phyloP scores from a whole-genome alignment of 176 grass and related monocot genomes.

The Zoysia japonica region DNA sequence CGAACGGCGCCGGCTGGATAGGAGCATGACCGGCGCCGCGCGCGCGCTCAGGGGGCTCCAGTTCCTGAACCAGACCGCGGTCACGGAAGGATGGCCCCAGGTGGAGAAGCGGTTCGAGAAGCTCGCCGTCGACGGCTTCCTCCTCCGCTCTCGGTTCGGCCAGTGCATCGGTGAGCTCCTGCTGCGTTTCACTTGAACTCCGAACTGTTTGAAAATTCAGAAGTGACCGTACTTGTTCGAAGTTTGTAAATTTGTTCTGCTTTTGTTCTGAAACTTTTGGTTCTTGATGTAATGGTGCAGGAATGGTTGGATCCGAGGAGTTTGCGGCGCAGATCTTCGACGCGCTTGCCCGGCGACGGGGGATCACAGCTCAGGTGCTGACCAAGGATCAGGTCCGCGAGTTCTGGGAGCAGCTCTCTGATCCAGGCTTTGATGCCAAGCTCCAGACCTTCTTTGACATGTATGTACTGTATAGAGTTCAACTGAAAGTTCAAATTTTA shows the following conservation, averaged over 20 bases:
- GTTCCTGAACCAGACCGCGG: constrained; percentile 69
- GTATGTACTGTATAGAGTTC: constrained; percentile 37
- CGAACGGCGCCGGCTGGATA: constrained; percentile 45
- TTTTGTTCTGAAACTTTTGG: background rate
- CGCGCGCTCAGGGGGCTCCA: constrained; percentile 73
- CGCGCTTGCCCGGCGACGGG: constrained; percentile 66
- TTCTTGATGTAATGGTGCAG: constrained; percentile 6
- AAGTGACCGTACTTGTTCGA: background rate
- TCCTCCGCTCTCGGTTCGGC: constrained; percentile 75
- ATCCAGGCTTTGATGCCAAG: constrained; percentile 81
- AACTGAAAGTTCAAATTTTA: background rate
- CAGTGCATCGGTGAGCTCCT: constrained; percentile 76
- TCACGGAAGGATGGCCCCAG: constrained; percentile 70
- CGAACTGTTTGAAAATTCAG: background rate
- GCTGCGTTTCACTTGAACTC: background rate
- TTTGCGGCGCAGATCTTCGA: constrained; percentile 76
- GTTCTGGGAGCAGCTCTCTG: constrained; percentile 94
- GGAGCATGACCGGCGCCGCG: constrained; percentile 65
- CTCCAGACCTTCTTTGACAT: constrained; percentile 95
- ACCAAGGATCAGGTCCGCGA: constrained; percentile 67
- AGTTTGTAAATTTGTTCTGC: background rate
- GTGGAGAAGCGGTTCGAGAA: constrained; percentile 71
- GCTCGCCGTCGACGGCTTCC: constrained; percentile 73
- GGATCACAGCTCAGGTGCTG: constrained; percentile 61
- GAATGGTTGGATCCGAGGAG: constrained; percentile 84